These are phyloP conservation scores for Pseudogymnoascus sp. DNA, from an alignment of 2,329 filamentous ascomycete genomes.

Conservation along the genomic window DNA sequence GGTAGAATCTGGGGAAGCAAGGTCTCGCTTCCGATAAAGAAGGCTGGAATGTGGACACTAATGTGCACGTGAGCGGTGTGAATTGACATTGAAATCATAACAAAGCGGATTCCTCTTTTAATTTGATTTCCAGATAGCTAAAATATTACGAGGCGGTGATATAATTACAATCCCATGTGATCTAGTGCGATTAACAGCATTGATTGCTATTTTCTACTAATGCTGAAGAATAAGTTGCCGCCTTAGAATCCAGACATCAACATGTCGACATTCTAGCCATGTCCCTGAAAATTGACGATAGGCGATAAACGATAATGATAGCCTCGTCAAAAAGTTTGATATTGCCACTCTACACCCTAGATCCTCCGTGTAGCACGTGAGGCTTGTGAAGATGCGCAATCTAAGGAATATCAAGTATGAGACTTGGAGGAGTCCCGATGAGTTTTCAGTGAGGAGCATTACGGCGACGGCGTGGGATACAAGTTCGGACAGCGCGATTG, in stretches of 20 bases:
- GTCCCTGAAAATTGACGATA: slow-evolving; percentile 4
- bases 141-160: not conserved
- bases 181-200: not conserved
- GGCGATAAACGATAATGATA: slow-evolving; percentile 5
- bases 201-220: too few species aligned
- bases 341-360: not conserved
- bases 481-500: slow-evolving; percentile 68
- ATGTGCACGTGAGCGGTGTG: not conserved
- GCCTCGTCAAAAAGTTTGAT: slow-evolving; percentile 6
- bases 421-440: slow-evolving; percentile 52
- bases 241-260: not conserved
- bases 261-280: not conserved
- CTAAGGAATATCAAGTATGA: slow-evolving; percentile 69
- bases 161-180: not conserved
- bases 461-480: slow-evolving; percentile 83
- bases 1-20: slow-evolving; percentile 6
- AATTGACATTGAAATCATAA: not conserved
- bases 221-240: not conserved
- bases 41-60: not conserved
- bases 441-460: slow-evolving; percentile 45
- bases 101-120: not conserved
- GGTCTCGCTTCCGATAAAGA: not conserved
- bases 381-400: slow-evolving; percentile 64
- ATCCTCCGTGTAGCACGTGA: slow-evolving; percentile 6
- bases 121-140: not conserved